These are phyloP conservation scores for Ciborinia camelliae DNA, from an alignment of 2,329 filamentous ascomycete species.

Conservation along the genomic window DNA sequence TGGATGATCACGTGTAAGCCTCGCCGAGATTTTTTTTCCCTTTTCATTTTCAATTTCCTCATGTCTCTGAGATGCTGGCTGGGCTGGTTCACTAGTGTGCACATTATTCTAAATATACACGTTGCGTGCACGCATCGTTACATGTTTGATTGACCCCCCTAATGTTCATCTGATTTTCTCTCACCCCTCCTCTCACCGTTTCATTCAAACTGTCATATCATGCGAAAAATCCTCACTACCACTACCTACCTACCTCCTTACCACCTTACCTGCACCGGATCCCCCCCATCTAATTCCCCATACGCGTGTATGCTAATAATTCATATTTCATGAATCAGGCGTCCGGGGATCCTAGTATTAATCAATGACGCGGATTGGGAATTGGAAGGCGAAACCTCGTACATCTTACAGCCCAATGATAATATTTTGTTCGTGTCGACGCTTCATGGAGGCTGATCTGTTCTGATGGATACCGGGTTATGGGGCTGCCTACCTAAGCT, in stretches of 20 bases:
- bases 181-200: not conserved
- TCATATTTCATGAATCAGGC: conserved; percentile 51
- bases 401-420: conserved; percentile 77
- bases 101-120: not conserved
- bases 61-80: conserved; percentile 9
- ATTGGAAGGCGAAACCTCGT: conserved; percentile 88
- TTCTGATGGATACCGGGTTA: conserved; percentile 4
- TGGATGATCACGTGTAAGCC: conserved; percentile 81
- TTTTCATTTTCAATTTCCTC: conserved; percentile 26
- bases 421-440: conserved; percentile 96
- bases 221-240: conserved; percentile 18
- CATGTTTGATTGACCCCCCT: conserved; percentile 17
- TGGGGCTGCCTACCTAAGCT: not conserved
- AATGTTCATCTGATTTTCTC: conserved; percentile 9
- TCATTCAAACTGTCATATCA: conserved; percentile 11
- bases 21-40: too few species aligned
- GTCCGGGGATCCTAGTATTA: conserved; percentile 90
- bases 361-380: conserved; percentile 99
- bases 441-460: conserved; percentile 83
- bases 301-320: conserved; percentile 26
- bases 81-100: not conserved
- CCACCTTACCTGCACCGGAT: conserved; percentile 17
- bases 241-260: too few species aligned
- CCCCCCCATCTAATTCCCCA: conserved; percentile 3
- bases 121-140: not conserved